A percentile compares a stretch with the other conserved stretches of the same genome.
These are phyloP conservation scores for Mycena venus DNA, from an alignment of 768 basidiomycete species.

Conservation along the genomic window DNA sequence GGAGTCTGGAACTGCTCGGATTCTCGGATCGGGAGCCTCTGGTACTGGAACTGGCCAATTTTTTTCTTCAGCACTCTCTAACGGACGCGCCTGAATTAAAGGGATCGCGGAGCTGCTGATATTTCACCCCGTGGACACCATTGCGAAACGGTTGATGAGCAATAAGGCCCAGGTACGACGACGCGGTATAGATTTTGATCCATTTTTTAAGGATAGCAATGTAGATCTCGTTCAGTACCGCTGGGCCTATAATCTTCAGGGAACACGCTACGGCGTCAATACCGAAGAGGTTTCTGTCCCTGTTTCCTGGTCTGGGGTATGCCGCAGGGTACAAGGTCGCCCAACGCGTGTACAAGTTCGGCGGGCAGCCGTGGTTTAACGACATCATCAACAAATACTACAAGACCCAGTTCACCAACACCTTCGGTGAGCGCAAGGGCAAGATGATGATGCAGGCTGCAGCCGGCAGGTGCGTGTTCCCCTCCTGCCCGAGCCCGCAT, in stretches of 20 bases:
- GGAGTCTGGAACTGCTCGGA: slow-evolving; percentile 91
- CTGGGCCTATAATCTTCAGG: slow-evolving; percentile 89
- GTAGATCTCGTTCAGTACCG: slow-evolving; percentile 73
- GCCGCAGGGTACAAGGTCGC: slow-evolving; percentile 98
- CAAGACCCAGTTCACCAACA: slow-evolving; percentile 83
- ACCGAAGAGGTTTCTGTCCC: slow-evolving; percentile 80
- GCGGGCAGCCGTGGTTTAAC: slow-evolving; percentile 98
- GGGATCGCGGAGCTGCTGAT: slow-evolving; percentile 95
- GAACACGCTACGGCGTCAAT: slow-evolving; percentile 81
- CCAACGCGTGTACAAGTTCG: slow-evolving; percentile 97
- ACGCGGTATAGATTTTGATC: slow-evolving; percentile 5
- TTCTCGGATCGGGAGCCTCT: slow-evolving; percentile 93
- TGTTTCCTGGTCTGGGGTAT: slow-evolving; percentile 99
- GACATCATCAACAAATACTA: slow-evolving; percentile 89
- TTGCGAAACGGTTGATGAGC: slow-evolving; percentile 99
- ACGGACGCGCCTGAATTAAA: slow-evolving; percentile 44
- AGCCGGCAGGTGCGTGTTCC: slow-evolving; percentile 87
- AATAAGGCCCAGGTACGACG: slow-evolving; percentile 85
- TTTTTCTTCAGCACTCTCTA: slow-evolving; percentile 13
- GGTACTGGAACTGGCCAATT: slow-evolving; percentile 62
- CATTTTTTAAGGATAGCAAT: background rate
- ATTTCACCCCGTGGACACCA: slow-evolving; percentile 97
- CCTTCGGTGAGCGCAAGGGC: slow-evolving; percentile 94
- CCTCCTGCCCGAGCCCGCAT: background rate
- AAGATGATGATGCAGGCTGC: slow-evolving; percentile 96